Conservation (phyloP, 768 basidiomycete species). For the Hericium rajendrae region DNA sequence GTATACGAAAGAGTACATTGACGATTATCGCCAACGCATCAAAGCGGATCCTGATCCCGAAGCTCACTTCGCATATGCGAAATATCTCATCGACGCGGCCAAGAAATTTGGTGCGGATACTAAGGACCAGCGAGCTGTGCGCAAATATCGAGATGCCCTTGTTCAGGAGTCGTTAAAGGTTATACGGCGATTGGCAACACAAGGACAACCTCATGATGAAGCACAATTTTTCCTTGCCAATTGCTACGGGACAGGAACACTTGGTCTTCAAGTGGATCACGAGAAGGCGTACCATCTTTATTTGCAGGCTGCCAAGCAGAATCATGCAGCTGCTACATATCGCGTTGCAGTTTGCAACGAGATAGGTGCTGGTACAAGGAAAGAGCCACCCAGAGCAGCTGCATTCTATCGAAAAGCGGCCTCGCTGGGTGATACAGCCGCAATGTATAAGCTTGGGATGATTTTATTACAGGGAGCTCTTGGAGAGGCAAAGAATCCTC, state of each 20-base stretch:
- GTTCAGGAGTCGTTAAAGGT: conserved; percentile 87
- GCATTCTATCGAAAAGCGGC: conserved; percentile 97
- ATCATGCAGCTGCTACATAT: conserved; percentile 90
- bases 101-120: conserved; percentile 73
- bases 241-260: conserved; percentile 89
- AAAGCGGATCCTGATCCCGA: conserved; percentile 98
- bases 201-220: conserved; percentile 86
- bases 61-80: conserved; percentile 95
- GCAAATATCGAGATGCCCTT: conserved; percentile 84
- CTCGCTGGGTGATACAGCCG: conserved; percentile 90
- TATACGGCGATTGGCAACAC: conserved; percentile 85
- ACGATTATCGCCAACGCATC: conserved; percentile 94
- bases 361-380: conserved; percentile 90
- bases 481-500: conserved; percentile 73
- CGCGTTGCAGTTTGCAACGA: conserved; percentile 98
- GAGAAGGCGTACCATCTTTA: conserved; percentile 97
- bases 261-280: conserved; percentile 95
- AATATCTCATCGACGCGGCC: conserved; percentile 97
- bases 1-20: conserved; percentile 92
- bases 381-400: conserved; percentile 80
- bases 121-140: conserved; percentile 72
- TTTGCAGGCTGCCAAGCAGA: conserved; percentile 94
- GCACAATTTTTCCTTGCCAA: conserved; percentile 99
- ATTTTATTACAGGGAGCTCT: conserved; percentile 80
- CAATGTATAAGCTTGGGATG: conserved; percentile 99